Evolutionary conservation across 2,329 filamentous ascomycete species (phyloP).

Genomic region (Uncinocarpus reesii): DNA sequence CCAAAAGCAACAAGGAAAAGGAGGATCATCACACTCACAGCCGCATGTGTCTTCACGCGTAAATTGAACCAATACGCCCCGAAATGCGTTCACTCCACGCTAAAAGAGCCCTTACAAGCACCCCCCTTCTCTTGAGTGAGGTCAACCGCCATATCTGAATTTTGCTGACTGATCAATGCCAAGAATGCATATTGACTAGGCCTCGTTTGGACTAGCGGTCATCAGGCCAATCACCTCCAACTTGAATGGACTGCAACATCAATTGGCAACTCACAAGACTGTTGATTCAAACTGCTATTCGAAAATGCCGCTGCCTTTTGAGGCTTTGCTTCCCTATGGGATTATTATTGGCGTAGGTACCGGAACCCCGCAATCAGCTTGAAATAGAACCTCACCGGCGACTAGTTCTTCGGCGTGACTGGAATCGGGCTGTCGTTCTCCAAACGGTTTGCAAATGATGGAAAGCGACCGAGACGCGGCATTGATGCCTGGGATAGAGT

Average conservation of each 20-base stretch:
- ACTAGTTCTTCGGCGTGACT: slow-evolving; percentile 51
- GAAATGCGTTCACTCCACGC: slow-evolving; percentile 22
- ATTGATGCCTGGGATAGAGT: slow-evolving; percentile 56
- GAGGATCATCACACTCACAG: slow-evolving; percentile 9
- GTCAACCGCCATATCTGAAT: slow-evolving; percentile 16
- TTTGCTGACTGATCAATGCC: slow-evolving; percentile 19
- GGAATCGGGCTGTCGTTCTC: slow-evolving; percentile 49
- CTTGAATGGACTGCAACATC: background rate
- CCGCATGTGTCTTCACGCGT: slow-evolving; percentile 20
- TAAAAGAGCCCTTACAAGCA: slow-evolving; percentile 20
- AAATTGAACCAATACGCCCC: slow-evolving; percentile 18
- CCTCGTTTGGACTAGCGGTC: slow-evolving; percentile 9
- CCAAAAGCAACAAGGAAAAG: slow-evolving; percentile 5
- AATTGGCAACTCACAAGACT: background rate
- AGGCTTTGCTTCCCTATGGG: slow-evolving; percentile 54
- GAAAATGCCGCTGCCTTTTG: slow-evolving; percentile 56
- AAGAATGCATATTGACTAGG: slow-evolving; percentile 12
- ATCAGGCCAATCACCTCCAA: background rate
- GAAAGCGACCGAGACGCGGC: slow-evolving; percentile 51
- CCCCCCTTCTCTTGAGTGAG: slow-evolving; percentile 17
- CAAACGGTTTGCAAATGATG: slow-evolving; percentile 52
- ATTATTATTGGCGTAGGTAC: slow-evolving; percentile 51
- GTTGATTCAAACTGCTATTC: background rate
- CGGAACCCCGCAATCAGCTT: slow-evolving; percentile 12
- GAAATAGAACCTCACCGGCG: slow-evolving; percentile 13